Base-by-base conservation (phyloP, 495 filamentous ascomycete species). In the Penicillium herquei region DNA sequence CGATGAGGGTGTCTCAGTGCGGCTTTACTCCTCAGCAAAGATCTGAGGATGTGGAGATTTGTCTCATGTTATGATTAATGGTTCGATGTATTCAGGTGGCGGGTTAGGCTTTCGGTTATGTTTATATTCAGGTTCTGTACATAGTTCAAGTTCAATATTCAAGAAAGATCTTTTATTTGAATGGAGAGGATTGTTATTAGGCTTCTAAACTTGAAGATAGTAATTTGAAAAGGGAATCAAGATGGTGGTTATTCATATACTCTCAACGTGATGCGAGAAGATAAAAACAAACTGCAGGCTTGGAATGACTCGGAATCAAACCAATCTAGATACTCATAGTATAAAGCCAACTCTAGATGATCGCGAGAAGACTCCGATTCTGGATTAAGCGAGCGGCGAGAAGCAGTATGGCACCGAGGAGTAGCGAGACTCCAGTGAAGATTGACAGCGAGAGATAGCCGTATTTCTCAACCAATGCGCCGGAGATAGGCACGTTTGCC, bases 361-460 rank as follows among this genome's bases (percentile, higher is more conserved):
- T 51, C 6, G 65, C 69, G 6, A 44, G 26, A 12, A 72, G 39
- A 3, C 49, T 39, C 30, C 33, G 26, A 39, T 51, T 62, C 40
- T 71, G 70, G 3, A 45, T 39, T 16, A 75, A 46, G 3, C 68
- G 59, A 3, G 71, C 64, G 14, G 49, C 49, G 11, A 66, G 39
- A 7, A 77, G 54, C 1, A 76, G 31, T 0, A 65, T 3, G 11
- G 62, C 61, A 3, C 70, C 74, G 0, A 75, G 42, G 0, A 77
- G 21, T 2, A 76, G 49, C 35, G 69, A 68, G 2, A 65, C 54
- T 0, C 73, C 73, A 0, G 68, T 59, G 42, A 68, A 76, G 1
- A 75, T 55, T 0, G 73, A 74, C 3, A 76, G 39, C 0, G 74
- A 42, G 2, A 75, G 57, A 33, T 70, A 77, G 2, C 73, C 70